Conservation (phyloP, 768 basidiomycete species). For the Trametes maxima region DNA sequence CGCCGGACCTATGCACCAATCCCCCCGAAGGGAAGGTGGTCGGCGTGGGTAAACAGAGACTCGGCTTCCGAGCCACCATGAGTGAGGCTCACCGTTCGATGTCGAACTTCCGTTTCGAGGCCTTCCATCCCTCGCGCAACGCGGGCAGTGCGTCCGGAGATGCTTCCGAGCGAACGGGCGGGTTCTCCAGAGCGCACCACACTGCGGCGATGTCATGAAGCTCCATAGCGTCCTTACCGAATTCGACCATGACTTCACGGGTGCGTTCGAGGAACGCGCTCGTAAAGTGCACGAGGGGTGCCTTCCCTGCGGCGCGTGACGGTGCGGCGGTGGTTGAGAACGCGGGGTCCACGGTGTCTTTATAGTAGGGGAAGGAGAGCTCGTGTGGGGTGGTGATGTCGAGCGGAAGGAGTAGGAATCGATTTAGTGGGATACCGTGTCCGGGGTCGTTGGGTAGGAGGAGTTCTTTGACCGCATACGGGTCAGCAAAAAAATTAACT, state of each 20-base stretch:
- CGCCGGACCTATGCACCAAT: conserved; percentile 54
- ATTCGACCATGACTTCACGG: conserved; percentile 74
- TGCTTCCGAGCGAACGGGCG: conserved; percentile 41
- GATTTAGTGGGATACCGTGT: conserved; percentile 59
- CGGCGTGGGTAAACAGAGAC: neutral
- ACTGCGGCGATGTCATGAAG: conserved; percentile 89
- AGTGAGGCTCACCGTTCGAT: conserved; percentile 46
- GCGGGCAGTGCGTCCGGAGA: conserved; percentile 18
- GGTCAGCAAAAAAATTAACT: conserved; percentile 91
- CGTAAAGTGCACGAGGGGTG: conserved; percentile 74
- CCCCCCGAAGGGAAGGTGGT: neutral
- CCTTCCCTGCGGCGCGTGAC: conserved; percentile 50
- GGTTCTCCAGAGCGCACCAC: conserved; percentile 82
- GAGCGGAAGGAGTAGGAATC: conserved; percentile 71
- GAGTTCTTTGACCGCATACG: conserved; percentile 76
- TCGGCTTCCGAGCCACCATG: conserved; percentile 1
- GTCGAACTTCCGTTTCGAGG: conserved; percentile 32
- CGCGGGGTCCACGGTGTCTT: conserved; percentile 55
- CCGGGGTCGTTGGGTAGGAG: conserved; percentile 45
- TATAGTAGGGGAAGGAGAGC: conserved; percentile 71
- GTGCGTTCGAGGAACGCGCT: conserved; percentile 77
- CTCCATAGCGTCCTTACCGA: conserved; percentile 85
- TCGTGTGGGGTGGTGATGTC: conserved; percentile 85
- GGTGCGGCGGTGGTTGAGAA: conserved; percentile 54
- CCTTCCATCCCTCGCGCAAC: conserved; percentile 58